Base-by-base conservation (phyloP, 495 filamentous ascomycete genomes). In the Penicillium goetzii region DNA sequence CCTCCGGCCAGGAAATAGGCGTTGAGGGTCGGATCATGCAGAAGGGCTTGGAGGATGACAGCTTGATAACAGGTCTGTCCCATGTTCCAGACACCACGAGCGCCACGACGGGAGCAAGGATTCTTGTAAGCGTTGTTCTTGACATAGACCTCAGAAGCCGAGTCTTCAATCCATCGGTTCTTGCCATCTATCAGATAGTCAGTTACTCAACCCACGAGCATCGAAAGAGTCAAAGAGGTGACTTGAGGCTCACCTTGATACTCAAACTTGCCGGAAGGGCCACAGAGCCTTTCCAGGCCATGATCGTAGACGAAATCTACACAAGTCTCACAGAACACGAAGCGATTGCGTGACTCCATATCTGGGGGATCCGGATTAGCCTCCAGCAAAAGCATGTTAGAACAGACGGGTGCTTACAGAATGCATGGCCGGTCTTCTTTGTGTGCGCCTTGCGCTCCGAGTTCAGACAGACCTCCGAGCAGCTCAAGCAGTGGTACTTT, bases 11-110 rank as follows among this genome's bases (percentile, higher is more conserved):
- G 86, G 74, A 93, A 97, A 74, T 89, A 97, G 65, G 90, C 92
- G 49, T 88, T 86, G 0, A 97, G 83, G 36, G 93, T 81, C 1
- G 93, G 93, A 71, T 97, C 96, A 74, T 97, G 93, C 33, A 97
- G 82, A 50, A 97, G 83, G 21, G 86, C 88, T 71, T 97, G 93
- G 17, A 97, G 80, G 50, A 97, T 89, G 32, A 96, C 92, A 63
- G 91, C 93, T 83, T 96, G 90, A 73, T 95, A 97, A 77, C 93
- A 97, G 5, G 93, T 96, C 21, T 92, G 90, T 15, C 93, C 93
- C 74, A 96, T 92, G 72, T 97, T 97, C 72, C 91, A 93, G 40
- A 97, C 88, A n/a, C 93, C 93, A 8, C 93, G 87, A 33, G 95
- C 88, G 43, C 79, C 80, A 68, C 83, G 70, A 43, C 77, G 77